Evolutionary conservation across 768 basidiomycete genomes (phyloP).

Genomic region (Mycena albidolilacea): DNA sequence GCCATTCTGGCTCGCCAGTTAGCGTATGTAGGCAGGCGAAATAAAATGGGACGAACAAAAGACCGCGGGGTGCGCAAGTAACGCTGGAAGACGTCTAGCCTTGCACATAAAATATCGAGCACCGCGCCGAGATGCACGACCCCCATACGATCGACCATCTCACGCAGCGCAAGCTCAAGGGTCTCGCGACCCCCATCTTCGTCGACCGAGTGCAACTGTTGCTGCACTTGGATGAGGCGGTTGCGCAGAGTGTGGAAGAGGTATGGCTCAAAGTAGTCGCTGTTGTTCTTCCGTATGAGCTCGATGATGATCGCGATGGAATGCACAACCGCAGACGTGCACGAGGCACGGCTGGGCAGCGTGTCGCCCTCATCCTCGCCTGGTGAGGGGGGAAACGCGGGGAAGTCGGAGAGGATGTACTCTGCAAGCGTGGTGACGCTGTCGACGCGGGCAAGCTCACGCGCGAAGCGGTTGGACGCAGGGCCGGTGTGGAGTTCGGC

Average conservation of each 20-base stretch:
- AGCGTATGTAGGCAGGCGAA: slow-evolving; percentile 9
- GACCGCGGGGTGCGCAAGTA: slow-evolving; percentile 83
- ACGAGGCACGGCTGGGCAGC: slow-evolving; percentile 63
- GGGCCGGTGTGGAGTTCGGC: slow-evolving; percentile 79
- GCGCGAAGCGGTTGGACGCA: slow-evolving; percentile 88
- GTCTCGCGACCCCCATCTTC: slow-evolving; percentile 74
- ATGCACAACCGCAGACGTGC: slow-evolving; percentile 86
- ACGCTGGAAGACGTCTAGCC: slow-evolving; percentile 77
- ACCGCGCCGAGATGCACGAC: slow-evolving; percentile 93
- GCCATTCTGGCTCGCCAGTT: slow-evolving; percentile 64
- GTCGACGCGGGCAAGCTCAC: slow-evolving; percentile 85
- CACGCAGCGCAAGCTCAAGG: slow-evolving; percentile 80
- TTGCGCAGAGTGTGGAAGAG: slow-evolving; percentile 95
- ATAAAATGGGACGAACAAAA: slow-evolving; percentile 65
- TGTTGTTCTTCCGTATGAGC: slow-evolving; percentile 97
- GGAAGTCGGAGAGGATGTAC: slow-evolving; percentile 83
- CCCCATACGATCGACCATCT: slow-evolving; percentile 88
- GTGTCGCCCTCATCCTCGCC: slow-evolving; percentile 41
- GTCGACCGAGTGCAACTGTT: slow-evolving; percentile 63
- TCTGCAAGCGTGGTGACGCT: slow-evolving; percentile 80
- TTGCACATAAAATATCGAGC: slow-evolving; percentile 79
- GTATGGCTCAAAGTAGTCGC: slow-evolving; percentile 98
- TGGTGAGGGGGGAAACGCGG: slow-evolving; percentile 40
- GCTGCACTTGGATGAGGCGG: slow-evolving; percentile 89
- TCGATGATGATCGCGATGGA: slow-evolving; percentile 93